phyloP scores from a whole-genome alignment of 345 rosid species.

The Citrus trifoliata region DNA sequence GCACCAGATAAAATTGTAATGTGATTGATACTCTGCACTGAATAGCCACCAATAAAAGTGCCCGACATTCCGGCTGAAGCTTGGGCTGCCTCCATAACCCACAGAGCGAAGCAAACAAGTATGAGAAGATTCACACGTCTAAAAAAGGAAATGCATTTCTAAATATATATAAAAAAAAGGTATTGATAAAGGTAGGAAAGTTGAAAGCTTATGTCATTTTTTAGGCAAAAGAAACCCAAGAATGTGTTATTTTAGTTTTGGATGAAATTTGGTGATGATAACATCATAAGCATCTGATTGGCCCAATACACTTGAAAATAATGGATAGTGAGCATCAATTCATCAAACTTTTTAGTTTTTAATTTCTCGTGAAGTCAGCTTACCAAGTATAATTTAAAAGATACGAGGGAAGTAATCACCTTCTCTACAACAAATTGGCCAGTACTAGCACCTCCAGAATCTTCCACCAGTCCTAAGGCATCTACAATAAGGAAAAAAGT shows the following conservation, averaged over 20 bases:
- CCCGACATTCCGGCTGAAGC: slow-evolving; percentile 71
- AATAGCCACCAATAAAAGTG: slow-evolving; percentile 43
- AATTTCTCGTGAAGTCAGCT: too few species aligned
- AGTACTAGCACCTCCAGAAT: too few species aligned
- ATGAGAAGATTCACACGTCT: neutral
- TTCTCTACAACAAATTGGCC: too few species aligned
- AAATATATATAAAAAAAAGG: neutral
- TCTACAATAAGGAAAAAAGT: too few species aligned
- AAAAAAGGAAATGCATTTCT: neutral
- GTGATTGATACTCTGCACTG: slow-evolving; percentile 77
- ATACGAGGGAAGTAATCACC: too few species aligned
- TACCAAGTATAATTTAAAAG: too few species aligned
- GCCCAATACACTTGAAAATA: neutral
- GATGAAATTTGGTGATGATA: neutral
- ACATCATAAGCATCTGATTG: neutral
- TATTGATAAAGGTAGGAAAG: neutral
- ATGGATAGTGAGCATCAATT: neutral
- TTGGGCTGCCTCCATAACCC: too few species aligned
- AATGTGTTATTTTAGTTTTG: neutral
- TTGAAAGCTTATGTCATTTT: neutral
- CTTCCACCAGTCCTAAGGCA: too few species aligned
- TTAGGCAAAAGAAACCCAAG: neutral
- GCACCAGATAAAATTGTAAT: slow-evolving; percentile 91
- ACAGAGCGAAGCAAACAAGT: neutral
- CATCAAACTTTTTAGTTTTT: neutral